Percentiles rank a stretch among this genome's conserved stretches.
Conservation (phyloP, 2,329 filamentous ascomycete genomes). For the Colletotrichum nymphaeae region DNA sequence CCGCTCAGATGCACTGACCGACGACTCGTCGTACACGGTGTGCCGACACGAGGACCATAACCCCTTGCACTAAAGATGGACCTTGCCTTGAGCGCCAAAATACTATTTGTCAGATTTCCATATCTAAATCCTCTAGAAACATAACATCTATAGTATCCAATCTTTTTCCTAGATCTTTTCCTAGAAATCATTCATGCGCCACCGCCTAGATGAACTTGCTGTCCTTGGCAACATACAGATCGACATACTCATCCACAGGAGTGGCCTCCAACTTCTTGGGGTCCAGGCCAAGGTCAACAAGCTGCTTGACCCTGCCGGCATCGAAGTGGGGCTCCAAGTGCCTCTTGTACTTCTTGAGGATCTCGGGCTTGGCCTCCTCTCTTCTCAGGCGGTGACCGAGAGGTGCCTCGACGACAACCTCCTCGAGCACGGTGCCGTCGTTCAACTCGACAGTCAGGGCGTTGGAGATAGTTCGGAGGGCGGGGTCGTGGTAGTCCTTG, state of each 20-base stretch:
- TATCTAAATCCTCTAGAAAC: constrained; percentile 20
- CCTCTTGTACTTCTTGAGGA: constrained; percentile 93
- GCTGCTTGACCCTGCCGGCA: constrained; percentile 80
- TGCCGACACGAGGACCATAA: background rate
- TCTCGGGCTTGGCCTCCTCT: constrained; percentile 98
- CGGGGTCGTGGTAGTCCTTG: constrained; percentile 92
- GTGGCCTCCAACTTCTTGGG: constrained; percentile 80
- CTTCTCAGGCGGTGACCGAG: constrained; percentile 90
- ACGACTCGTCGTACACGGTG: background rate
- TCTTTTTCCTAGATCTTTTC: constrained; percentile 6
- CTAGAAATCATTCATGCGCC: background rate
- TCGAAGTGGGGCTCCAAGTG: constrained; percentile 88
- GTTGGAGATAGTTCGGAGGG: constrained; percentile 96
- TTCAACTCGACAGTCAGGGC: constrained; percentile 94
- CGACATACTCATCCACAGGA: constrained; percentile 93
- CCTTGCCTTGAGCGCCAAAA: background rate
- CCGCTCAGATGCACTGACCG: background rate
- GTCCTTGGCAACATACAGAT: constrained; percentile 77
- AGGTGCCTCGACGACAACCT: constrained; percentile 93
- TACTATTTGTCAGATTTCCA: constrained; percentile 5
- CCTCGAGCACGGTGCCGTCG: constrained; percentile 90
- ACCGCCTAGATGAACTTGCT: constrained; percentile 65
- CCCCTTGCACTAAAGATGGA: background rate
- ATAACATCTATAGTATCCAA: constrained; percentile 23
- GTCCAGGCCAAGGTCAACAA: constrained; percentile 84